A percentile compares a stretch with the other conserved stretches of the same genome.
These are phyloP conservation scores for Saturnispora bothae DNA, from an alignment of 805 yeast genomes.

Conservation along the genomic window DNA sequence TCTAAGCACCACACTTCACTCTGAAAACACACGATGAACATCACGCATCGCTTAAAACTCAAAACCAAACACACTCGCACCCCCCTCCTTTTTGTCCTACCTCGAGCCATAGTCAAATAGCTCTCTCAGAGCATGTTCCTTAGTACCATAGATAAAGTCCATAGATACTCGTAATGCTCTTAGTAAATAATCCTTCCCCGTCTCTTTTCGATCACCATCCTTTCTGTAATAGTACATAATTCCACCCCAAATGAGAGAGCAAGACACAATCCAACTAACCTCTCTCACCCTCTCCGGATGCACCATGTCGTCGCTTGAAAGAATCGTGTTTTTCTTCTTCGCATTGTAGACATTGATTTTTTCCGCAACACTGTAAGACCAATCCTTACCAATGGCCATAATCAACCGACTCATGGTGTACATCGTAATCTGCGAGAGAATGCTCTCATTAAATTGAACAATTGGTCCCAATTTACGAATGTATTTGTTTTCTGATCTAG, in stretches of 20 bases:
- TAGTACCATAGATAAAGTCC: constrained; percentile 62
- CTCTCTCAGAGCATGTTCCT: constrained; percentile 28
- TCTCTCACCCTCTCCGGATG: constrained; percentile 13
- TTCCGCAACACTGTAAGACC: constrained; percentile 23
- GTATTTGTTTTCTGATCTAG: background rate
- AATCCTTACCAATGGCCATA: constrained; percentile 47
- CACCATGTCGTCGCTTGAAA: background rate
- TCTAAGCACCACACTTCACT: too few relatives aligned
- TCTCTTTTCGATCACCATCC: constrained; percentile 34
- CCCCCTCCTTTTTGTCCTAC: background rate
- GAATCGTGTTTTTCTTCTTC: background rate
- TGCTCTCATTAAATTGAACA: constrained; percentile 22
- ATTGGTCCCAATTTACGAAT: constrained; percentile 2
- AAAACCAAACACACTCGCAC: too few relatives aligned
- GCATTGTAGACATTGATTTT: background rate
- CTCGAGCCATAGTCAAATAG: constrained; percentile 20
- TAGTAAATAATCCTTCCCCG: constrained; percentile 36
- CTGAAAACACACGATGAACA: too few relatives aligned
- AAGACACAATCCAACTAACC: constrained; percentile 46
- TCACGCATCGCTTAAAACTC: too few relatives aligned
- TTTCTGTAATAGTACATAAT: constrained; percentile 62
- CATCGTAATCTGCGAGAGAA: constrained; percentile 64
- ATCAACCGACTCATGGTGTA: constrained; percentile 63
- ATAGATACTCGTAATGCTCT: constrained; percentile 54
- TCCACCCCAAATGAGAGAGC: constrained; percentile 60